Evolutionary conservation across 2,329 filamentous ascomycete genomes (phyloP), one percentile per base, ranked within the genome.

Genomic region (Tolypocladium cylindrosporum): DNA sequence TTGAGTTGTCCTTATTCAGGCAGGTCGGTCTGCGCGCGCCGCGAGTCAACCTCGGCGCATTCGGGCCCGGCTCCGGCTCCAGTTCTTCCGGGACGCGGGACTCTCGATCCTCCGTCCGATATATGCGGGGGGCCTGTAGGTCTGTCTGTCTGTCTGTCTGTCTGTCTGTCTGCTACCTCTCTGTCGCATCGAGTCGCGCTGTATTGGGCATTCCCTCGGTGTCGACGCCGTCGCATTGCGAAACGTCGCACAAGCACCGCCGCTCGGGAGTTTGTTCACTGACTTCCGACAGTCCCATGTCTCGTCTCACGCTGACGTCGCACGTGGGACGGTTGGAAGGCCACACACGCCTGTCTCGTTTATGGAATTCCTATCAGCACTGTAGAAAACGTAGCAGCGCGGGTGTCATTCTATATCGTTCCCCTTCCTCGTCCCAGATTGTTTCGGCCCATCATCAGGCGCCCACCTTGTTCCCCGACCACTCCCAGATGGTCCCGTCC

Each of bases 401-500:
- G 48, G 48, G 31, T 52, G 21, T 37, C 31, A 36, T 21, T 27
- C 43, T 14, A 36, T n/a, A 7, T 21, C 19, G 31, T 21, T n/a
- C 16, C 14, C 45, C 24, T 21, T 31, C 24, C 24, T 27, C 14
- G 24, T 10, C 45, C 14, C 24, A 2, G 10, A 50, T 3, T 31
- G 3, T 16, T 34, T 3, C 13, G 11, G 50, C 60, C 52, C 55
- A 16, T 51, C 45, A 37, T 48, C 55, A 54, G 54, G 58, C 39
- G 56, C 59, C 59, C 19, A 61, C 57, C n/a, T 59, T 51, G 14
- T 41, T 56, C 2, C 67, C 67, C 55, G 66, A 54, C 69, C 71
- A 74, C 37, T 66, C 60, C 73, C 72, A 76, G 14, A 76, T 59
- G 45, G 65, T 72, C n/a, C 75, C 77, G 43, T 70, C 66, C 59